Percentiles rank a stretch among this genome's conserved stretches.
Evolutionary conservation across 139 green algal species (phyloP).

Genomic region (Picochlorum sp.): DNA sequence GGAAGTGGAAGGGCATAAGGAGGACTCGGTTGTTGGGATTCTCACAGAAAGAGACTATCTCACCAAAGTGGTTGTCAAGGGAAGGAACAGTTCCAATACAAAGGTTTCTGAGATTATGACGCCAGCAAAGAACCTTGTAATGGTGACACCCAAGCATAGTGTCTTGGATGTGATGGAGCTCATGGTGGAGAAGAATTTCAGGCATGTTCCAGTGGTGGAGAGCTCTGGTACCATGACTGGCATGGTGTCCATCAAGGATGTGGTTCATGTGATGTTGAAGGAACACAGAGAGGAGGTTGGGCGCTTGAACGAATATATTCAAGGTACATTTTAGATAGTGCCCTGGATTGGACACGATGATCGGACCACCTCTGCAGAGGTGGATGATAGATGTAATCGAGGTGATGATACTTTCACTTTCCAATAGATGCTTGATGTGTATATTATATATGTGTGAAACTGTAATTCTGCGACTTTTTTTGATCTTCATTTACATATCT

Average conservation of each 20-base stretch:
- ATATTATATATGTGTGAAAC: too few species aligned
- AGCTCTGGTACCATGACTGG: slow-evolving; percentile 34
- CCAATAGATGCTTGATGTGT: too few species aligned
- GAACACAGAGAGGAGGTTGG: slow-evolving; percentile 51
- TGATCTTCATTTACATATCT: too few species aligned
- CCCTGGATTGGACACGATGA: neutral
- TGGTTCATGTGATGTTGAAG: slow-evolving; percentile 42
- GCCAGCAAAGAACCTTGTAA: slow-evolving; percentile 24
- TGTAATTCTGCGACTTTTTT: too few species aligned
- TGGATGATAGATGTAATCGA: too few species aligned
- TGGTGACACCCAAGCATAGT: slow-evolving; percentile 34
- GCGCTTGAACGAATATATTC: slow-evolving; percentile 50
- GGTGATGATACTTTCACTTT: too few species aligned
- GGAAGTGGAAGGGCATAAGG: neutral
- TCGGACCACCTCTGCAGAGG: too few species aligned
- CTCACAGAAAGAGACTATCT: slow-evolving; percentile 58
- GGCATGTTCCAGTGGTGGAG: slow-evolving; percentile 46
- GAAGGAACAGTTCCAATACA: slow-evolving; percentile 26
- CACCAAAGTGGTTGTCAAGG: slow-evolving; percentile 48
- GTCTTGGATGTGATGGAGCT: slow-evolving; percentile 49
- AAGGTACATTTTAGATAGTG: slow-evolving; percentile 27
- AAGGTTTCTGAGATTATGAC: slow-evolving; percentile 49
- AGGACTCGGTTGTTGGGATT: slow-evolving; percentile 47
- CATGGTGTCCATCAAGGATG: slow-evolving; percentile 51
- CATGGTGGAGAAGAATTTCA: slow-evolving; percentile 51